phyloP scores from a whole-genome alignment of 2,329 filamentous ascomycete genomes.

The Alternaria consortialis region DNA sequence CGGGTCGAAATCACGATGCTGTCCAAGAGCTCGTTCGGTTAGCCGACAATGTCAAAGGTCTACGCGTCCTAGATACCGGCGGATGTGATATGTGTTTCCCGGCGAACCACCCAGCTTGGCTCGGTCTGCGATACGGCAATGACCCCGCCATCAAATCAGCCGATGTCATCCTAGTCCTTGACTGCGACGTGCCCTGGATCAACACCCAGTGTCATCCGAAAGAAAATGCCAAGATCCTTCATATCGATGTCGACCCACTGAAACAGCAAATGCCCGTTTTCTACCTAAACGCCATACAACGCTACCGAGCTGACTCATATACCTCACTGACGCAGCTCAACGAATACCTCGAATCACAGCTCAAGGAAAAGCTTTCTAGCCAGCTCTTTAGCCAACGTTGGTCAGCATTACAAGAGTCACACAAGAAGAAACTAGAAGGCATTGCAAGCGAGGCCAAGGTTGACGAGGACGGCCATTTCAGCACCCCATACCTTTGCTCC shows the following conservation, averaged over 20 bases:
- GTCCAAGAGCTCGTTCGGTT: slow-evolving; percentile 71
- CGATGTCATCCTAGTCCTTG: slow-evolving; percentile 84
- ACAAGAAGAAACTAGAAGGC: slow-evolving; percentile 66
- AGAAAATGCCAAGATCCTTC: slow-evolving; percentile 66
- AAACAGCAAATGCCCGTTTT: slow-evolving; percentile 70
- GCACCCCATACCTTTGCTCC: slow-evolving; percentile 65
- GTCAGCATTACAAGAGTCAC: slow-evolving; percentile 64
- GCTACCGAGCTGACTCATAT: slow-evolving; percentile 62
- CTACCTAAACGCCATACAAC: slow-evolving; percentile 63
- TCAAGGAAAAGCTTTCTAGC: slow-evolving; percentile 51
- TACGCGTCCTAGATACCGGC: slow-evolving; percentile 78
- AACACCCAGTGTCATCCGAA: slow-evolving; percentile 74
- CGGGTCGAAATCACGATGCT: slow-evolving; percentile 71
- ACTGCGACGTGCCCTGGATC: slow-evolving; percentile 95
- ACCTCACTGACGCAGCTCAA: slow-evolving; percentile 74
- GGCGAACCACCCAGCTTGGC: slow-evolving; percentile 63
- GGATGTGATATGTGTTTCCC: slow-evolving; percentile 84
- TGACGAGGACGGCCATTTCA: slow-evolving; percentile 69
- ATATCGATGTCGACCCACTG: slow-evolving; percentile 72
- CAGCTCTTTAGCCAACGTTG: slow-evolving; percentile 59
- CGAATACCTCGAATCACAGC: slow-evolving; percentile 62
- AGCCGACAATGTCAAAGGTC: slow-evolving; percentile 71
- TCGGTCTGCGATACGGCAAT: slow-evolving; percentile 74
- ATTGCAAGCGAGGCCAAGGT: slow-evolving; percentile 69
- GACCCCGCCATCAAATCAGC: slow-evolving; percentile 78